phyloP scores from a whole-genome alignment of 2,329 filamentous ascomycete genomes.

The Arthrobotrys entomopaga region DNA sequence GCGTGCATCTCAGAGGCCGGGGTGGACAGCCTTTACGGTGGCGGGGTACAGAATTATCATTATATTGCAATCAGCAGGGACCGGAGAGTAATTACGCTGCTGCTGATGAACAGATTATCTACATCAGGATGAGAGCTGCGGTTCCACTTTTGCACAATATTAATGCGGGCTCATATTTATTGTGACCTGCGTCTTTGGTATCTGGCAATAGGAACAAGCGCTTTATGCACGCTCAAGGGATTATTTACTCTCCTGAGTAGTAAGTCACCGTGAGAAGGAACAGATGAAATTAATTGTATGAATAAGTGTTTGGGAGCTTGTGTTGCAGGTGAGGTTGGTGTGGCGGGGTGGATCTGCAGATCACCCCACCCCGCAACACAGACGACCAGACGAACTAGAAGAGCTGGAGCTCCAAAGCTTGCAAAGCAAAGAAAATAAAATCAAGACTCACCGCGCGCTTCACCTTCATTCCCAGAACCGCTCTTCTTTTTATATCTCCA shows the following conservation, averaged over 20 bases:
- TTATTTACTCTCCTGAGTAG: no score
- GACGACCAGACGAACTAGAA: neutral
- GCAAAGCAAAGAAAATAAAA: neutral
- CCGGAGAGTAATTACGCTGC: no score
- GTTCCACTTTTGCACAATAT: no score
- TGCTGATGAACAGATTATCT: no score
- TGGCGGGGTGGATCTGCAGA: constrained; percentile 29
- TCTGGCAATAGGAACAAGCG: no score
- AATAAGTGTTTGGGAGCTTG: constrained; percentile 11
- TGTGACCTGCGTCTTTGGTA: no score
- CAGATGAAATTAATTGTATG: constrained; percentile 6
- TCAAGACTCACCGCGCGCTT: neutral
- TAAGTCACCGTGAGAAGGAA: neutral
- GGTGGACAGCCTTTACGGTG: constrained; percentile 15
- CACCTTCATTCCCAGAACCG: neutral
- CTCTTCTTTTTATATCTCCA: neutral
- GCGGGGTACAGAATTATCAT: constrained; percentile 26
- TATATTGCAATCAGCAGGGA: no score
- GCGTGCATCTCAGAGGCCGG: constrained; percentile 20
- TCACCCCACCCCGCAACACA: neutral
- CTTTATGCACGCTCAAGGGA: no score
- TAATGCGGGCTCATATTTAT: no score
- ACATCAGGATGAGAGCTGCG: no score
- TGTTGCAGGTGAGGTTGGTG: constrained; percentile 26
- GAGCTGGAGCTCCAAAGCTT: neutral